Percentiles rank a stretch among this genome's conserved stretches.
These are phyloP conservation scores for Trichoderma sp. DNA, from an alignment of 2,329 filamentous ascomycete species.

Conservation along the genomic window DNA sequence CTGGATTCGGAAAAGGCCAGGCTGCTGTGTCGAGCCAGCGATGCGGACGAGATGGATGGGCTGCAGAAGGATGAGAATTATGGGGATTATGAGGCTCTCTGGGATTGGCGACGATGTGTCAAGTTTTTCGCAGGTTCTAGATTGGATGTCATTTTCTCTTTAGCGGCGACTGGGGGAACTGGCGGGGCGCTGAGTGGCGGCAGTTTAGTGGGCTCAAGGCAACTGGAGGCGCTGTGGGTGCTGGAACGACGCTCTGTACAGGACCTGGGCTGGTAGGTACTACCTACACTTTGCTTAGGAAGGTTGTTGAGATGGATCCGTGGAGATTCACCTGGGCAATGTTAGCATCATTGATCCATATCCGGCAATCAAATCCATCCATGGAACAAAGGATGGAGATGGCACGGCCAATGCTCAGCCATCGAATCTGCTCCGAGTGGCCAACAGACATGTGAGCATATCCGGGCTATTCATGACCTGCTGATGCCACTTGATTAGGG, in stretches of 20 bases:
- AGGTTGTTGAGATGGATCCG: too few relatives aligned
- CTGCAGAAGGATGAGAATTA: constrained; percentile 16
- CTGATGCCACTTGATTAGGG: not conserved
- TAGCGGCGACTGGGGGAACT: not conserved
- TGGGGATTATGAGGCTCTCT: constrained; percentile 7
- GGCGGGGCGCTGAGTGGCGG: not conserved
- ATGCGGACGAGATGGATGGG: constrained; percentile 6
- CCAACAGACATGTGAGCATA: not conserved
- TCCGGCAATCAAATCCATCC: not conserved
- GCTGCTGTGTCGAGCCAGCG: constrained; percentile 13
- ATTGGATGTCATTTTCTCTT: not conserved
- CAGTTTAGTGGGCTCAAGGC: not conserved
- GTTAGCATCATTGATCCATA: too few relatives aligned
- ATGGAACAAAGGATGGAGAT: not conserved
- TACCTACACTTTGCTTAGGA: too few relatives aligned
- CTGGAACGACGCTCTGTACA: not conserved
- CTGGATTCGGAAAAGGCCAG: constrained; percentile 12
- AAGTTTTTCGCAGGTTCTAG: not conserved
- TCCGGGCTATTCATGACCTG: not conserved
- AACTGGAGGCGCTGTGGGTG: not conserved
- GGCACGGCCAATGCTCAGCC: not conserved
- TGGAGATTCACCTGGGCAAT: too few relatives aligned
- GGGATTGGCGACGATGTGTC: not conserved
- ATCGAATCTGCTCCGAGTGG: not conserved
- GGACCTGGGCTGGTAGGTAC: too few relatives aligned